These are phyloP conservation scores for Malus orientalis DNA, from an alignment of 306 rosid genomes.

Conservation along the genomic window DNA sequence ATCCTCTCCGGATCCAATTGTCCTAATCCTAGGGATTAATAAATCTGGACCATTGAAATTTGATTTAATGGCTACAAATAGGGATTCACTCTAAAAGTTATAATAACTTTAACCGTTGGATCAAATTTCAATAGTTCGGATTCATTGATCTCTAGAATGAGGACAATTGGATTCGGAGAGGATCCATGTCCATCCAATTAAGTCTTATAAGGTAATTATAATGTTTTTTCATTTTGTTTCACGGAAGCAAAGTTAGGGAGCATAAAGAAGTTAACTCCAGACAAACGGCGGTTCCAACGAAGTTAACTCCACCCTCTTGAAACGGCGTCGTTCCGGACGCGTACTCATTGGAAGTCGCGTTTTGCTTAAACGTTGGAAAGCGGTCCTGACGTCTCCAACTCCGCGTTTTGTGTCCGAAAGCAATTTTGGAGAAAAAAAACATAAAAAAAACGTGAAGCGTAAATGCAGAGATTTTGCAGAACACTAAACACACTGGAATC, in stretches of 20 bases:
- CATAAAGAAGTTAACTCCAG: not conserved
- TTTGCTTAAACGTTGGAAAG: not conserved
- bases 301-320: not conserved
- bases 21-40: too few species aligned
- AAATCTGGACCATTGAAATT: too few species aligned
- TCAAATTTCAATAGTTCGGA: too few species aligned
- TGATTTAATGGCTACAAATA: fast-evolving
- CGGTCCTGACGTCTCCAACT: not conserved
- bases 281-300: conserved; percentile 3
- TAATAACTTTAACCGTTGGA: too few species aligned
- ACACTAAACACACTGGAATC: conserved; percentile 12
- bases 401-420: not conserved
- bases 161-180: too few species aligned
- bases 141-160: too few species aligned
- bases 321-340: not conserved
- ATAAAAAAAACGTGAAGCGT: not conserved
- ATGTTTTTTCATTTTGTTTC: not conserved
- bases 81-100: fast-evolving
- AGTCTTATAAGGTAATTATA: too few species aligned
- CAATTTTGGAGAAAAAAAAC: not conserved
- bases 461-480: conserved; percentile 16
- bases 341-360: not conserved
- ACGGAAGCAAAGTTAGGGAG: not conserved
- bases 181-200: too few species aligned
- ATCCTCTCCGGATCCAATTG: too few species aligned